Base-by-base conservation (phyloP, 225 moss, liverwort and hornwort species). In the Polytrichum commune region DNA sequence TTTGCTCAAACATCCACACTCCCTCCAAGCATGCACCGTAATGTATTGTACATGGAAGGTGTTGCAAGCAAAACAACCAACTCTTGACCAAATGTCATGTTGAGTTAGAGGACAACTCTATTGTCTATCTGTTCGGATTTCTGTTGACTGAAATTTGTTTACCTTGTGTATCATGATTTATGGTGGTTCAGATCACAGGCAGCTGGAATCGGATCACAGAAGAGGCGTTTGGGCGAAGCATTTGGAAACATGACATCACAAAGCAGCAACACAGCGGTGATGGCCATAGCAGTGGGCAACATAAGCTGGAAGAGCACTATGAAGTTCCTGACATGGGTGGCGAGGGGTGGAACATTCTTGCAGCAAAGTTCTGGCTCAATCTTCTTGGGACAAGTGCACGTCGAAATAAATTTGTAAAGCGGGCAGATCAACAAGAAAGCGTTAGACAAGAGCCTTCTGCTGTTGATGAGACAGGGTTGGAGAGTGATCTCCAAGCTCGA, bases 351-450 rank as follows among this genome's bases (percentile, higher is more conserved):
- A 88, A 78, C 53, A 38, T 88, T 25, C 75, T 84, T 72, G 80
- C 79, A 63, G 83, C 88, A 24, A 91, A 85, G 68, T 83, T 85
- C 63, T 90, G 85, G 85, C 74, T 86, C 67, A 88, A 78, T 79
- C 72, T 91, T 61, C 75, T 78, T 29, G 83, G 74, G 64, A 76
- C 38, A 29, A 81, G 75, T 67, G 80, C 72, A n/a, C 70, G 79
- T 46, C 83, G 64, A 71, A 76, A 72, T 55, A 84, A 76, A 62
- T 33, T 38, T 27, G 63, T 67, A 8, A 65, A 67, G 53, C 46
- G 46, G 46, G 27, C 66, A 27, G 23, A 62, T 8, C 76, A 64
- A 74, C 46, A 29, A 69, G 77, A 81, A 55, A 72, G 27, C 22
- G 68, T 70, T 56, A 22, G 54, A 32, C 73, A 80, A 29, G 68